Evolutionary conservation across 441 rosid genomes (phyloP).

Genomic region (Pelargonium citronellum): DNA sequence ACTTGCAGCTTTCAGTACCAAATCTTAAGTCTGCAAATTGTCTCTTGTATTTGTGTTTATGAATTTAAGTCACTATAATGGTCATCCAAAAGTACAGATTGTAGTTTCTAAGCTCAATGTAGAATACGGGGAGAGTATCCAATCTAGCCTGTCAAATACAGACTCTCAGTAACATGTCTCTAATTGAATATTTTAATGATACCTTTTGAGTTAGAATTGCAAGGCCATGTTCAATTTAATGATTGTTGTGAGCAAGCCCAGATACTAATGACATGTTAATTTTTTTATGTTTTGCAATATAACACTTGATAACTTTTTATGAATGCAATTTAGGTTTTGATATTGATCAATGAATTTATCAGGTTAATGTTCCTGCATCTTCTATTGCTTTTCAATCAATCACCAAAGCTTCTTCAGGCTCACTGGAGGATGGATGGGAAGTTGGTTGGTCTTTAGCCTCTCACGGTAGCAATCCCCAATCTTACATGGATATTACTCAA

Average conservation of each 20-base stretch:
- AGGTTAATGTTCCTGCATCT: slow-evolving; percentile 83
- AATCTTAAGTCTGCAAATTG: no score
- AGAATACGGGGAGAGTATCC: background rate
- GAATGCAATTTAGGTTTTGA: slow-evolving; percentile 4
- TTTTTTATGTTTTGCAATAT: background rate
- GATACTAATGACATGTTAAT: background rate
- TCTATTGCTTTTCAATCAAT: slow-evolving; percentile 66
- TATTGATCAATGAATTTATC: slow-evolving; percentile 29
- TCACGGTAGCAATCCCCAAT: slow-evolving; percentile 35
- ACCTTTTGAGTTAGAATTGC: background rate
- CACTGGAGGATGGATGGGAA: slow-evolving; percentile 74
- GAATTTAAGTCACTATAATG: background rate
- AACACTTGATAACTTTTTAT: background rate
- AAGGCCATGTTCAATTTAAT: background rate
- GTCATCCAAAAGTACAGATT: background rate
- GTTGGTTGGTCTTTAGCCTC: slow-evolving; percentile 87
- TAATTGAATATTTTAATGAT: background rate
- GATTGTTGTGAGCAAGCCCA: background rate
- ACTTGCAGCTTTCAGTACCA: no score
- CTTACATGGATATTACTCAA: slow-evolving; percentile 28
- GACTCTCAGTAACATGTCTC: background rate
- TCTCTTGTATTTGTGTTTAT: background rate
- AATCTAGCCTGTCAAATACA: background rate
- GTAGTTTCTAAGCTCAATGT: background rate
- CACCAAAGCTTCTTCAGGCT: slow-evolving; percentile 61